Conservation (phyloP, 768 basidiomycete genomes). For the Phlebiopsis gigantea region DNA sequence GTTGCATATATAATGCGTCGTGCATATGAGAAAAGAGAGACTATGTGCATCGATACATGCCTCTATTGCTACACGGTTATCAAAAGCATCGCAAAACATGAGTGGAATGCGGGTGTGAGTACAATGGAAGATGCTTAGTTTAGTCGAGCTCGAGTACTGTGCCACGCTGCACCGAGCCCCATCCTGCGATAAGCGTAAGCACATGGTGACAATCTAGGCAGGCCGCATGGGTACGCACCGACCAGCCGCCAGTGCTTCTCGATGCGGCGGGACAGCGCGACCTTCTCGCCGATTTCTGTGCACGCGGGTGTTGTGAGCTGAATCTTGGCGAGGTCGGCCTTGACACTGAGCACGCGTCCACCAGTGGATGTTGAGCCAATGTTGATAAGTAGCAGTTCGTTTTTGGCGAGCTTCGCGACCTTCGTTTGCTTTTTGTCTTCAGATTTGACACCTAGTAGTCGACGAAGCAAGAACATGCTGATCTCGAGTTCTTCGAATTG, state of each 20-base stretch:
- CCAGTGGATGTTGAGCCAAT: slow-evolving; percentile 98
- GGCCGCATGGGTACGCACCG: slow-evolving; percentile 35
- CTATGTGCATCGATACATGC: slow-evolving; percentile 17
- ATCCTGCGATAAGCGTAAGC: slow-evolving; percentile 29
- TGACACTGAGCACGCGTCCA: slow-evolving; percentile 89
- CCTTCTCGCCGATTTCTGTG: slow-evolving; percentile 96
- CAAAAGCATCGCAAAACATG: slow-evolving; percentile 12
- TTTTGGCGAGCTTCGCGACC: slow-evolving; percentile 85
- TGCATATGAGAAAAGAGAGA: slow-evolving; percentile 6
- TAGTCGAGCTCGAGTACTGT: slow-evolving; percentile 77
- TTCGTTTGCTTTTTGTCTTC: slow-evolving; percentile 99
- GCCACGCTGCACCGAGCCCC: slow-evolving; percentile 83
- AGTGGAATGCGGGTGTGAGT: slow-evolving; percentile 7
- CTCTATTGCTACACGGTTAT: slow-evolving; percentile 22
- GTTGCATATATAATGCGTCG: neutral
- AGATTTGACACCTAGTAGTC: slow-evolving; percentile 95
- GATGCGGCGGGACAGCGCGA: slow-evolving; percentile 88
- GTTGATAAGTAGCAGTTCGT: slow-evolving; percentile 92
- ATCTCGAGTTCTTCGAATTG: slow-evolving; percentile 72
- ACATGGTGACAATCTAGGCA: neutral
- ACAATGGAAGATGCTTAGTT: neutral
- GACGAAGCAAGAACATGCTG: slow-evolving; percentile 89
- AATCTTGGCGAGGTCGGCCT: slow-evolving; percentile 92
- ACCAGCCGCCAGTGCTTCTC: slow-evolving; percentile 99
- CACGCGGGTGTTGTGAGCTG: slow-evolving; percentile 92